Percentiles rank a stretch among this genome's conserved stretches.
These are phyloP conservation scores for Dalechampia spathulata DNA, from an alignment of 441 rosid species.

Conservation along the genomic window DNA sequence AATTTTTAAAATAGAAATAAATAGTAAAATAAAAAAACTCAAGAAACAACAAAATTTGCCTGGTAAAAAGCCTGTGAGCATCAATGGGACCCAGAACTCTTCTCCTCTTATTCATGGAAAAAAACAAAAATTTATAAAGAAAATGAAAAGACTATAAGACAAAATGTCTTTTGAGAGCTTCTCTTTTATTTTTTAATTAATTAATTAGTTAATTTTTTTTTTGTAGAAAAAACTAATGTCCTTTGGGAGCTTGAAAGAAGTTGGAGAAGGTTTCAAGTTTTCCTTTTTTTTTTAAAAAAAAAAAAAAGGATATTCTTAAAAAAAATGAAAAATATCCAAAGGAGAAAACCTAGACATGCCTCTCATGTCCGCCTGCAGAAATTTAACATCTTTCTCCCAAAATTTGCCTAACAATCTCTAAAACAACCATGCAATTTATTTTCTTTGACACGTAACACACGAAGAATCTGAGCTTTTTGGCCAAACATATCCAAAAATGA, in stretches of 20 bases:
- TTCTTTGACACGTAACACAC: too few species aligned
- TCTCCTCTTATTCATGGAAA: not conserved
- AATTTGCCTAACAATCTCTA: not conserved
- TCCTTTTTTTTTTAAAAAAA: not conserved
- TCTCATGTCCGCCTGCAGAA: not conserved
- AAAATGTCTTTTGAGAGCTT: not conserved
- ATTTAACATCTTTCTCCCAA: not conserved
- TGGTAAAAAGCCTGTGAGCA: not conserved
- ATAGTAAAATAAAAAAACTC: not conserved
- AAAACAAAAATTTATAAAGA: not conserved
- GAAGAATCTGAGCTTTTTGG: too few species aligned
- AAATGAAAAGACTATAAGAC: too few species aligned
- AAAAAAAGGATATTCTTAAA: too few species aligned
- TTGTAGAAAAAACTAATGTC: too few species aligned
- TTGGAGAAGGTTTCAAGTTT: not conserved
- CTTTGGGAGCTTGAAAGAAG: not conserved
- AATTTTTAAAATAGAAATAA: too few species aligned
- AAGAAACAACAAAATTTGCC: constrained; percentile 1
- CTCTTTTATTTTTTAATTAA: too few species aligned
- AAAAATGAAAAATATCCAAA: too few species aligned
- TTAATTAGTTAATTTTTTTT: too few species aligned
- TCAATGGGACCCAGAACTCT: not conserved
- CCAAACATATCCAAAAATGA: too few species aligned
- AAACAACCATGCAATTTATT: too few species aligned
- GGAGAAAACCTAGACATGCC: too few species aligned